These are phyloP conservation scores for Tolypocladium guangdongense DNA, from an alignment of 2,329 filamentous ascomycete genomes.

Conservation along the genomic window DNA sequence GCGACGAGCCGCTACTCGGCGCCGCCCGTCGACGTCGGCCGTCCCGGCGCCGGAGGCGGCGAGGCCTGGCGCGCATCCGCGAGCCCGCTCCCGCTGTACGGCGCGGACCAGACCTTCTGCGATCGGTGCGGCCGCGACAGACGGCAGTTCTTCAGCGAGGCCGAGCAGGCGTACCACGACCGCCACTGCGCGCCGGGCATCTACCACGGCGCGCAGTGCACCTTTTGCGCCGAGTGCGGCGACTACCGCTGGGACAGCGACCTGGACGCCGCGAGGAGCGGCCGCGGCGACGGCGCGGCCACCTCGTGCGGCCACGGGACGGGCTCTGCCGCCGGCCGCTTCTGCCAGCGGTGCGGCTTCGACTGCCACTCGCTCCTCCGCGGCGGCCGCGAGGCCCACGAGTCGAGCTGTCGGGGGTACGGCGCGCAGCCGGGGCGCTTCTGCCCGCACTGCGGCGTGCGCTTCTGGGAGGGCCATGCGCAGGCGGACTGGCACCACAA, in stretches of 20 bases:
- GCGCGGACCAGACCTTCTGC: constrained; percentile 1
- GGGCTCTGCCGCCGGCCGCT: background rate
- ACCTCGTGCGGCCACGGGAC: background rate
- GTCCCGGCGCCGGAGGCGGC: background rate
- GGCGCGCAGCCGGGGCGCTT: background rate
- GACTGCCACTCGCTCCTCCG: background rate
- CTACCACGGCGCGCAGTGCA: background rate
- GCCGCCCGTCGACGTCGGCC: background rate
- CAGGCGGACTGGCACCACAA: constrained; percentile 2
- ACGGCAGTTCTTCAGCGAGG: background rate
- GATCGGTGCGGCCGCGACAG: constrained; percentile 4
- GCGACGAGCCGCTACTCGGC: background rate
- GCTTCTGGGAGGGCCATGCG: background rate
- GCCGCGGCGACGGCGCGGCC: background rate
- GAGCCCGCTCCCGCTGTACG: background rate
- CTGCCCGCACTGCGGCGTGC: constrained; percentile 3
- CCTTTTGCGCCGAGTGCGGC: constrained; percentile 7
- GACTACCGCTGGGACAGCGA: background rate
- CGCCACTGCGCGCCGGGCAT: background rate
- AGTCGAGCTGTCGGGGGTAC: background rate
- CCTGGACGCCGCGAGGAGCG: background rate
- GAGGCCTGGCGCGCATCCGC: background rate
- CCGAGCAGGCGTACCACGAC: constrained; percentile 5
- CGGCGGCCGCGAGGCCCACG: background rate
- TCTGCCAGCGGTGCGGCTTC: constrained; percentile 3